These are phyloP conservation scores for Hyaloscypha variabilis DNA, from an alignment of 495 filamentous ascomycete genomes.

Conservation along the genomic window DNA sequence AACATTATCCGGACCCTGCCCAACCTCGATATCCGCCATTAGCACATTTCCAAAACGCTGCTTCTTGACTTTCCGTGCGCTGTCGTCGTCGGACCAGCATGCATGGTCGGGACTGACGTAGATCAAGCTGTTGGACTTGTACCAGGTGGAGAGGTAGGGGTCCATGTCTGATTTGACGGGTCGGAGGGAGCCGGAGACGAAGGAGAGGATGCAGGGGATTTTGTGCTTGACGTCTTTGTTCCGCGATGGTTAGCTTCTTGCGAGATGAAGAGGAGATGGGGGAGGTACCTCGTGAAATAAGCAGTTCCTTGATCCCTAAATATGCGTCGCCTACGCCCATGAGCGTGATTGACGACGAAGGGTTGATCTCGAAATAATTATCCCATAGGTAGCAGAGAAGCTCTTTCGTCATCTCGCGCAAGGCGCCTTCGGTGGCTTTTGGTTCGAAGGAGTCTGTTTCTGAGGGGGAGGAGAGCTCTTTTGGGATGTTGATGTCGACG, in stretches of 20 bases:
- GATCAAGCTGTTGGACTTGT: conserved; percentile 70
- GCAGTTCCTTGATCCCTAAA: conserved; percentile 66
- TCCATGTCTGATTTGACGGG: conserved; percentile 68
- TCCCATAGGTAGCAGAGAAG: conserved; percentile 92
- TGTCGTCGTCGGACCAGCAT: conserved; percentile 63
- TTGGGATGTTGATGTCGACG: conserved; percentile 88
- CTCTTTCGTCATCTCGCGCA: conserved; percentile 65
- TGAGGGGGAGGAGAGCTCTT: conserved; percentile 33
- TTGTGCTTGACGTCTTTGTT: conserved; percentile 44
- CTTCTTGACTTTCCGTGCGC: conserved; percentile 62
- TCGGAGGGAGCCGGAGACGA: conserved; percentile 65
- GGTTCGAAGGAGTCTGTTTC: conserved; percentile 33
- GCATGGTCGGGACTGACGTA: conserved; percentile 73
- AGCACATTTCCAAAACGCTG: conserved; percentile 65
- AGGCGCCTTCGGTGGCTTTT: neutral
- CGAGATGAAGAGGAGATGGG: neutral
- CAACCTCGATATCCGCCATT: conserved; percentile 63
- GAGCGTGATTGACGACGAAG: conserved; percentile 73
- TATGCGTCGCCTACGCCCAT: conserved; percentile 83
- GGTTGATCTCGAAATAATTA: conserved; percentile 87
- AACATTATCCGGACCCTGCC: conserved; percentile 35
- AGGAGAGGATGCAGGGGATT: conserved; percentile 55
- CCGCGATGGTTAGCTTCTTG: neutral
- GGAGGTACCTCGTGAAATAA: conserved; percentile 63
- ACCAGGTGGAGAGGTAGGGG: conserved; percentile 68